phyloP scores from a whole-genome alignment of 257 asterid genomes.

The Primulina tabacum region DNA sequence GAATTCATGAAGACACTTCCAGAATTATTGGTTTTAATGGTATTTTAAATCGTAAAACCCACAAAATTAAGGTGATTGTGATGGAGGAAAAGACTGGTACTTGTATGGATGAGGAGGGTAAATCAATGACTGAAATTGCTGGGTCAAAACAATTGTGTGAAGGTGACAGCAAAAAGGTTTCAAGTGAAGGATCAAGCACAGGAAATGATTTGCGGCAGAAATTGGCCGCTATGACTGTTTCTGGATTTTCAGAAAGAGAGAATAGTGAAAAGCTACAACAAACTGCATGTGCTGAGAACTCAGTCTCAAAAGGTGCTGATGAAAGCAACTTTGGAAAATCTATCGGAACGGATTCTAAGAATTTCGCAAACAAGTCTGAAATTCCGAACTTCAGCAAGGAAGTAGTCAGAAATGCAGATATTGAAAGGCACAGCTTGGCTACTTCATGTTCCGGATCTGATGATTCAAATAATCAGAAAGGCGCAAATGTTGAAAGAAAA shows the following conservation, averaged over 20 bases:
- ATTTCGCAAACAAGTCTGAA: constrained; percentile 12
- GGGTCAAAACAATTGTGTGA: constrained; percentile 13
- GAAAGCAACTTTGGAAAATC: constrained; percentile 16
- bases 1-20: constrained; percentile 20
- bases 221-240: background rate
- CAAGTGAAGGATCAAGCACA: constrained; percentile 14
- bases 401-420: constrained; percentile 1
- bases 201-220: constrained; percentile 24
- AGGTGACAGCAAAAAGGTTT: constrained; percentile 25
- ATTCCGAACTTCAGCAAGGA: background rate
- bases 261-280: constrained; percentile 24
- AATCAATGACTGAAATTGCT: constrained; percentile 19
- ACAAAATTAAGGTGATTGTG: constrained; percentile 8
- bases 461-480: constrained; percentile 18
- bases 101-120: constrained; percentile 21
- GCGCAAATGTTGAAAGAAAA: constrained; percentile 7
- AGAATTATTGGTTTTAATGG: constrained; percentile 19
- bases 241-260: constrained; percentile 28
- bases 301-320: constrained; percentile 18
- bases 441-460: constrained; percentile 12
- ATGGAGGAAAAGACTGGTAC: constrained; percentile 15
- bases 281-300: constrained; percentile 15
- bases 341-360: constrained; percentile 19
- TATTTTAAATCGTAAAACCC: constrained; percentile 13
- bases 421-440: constrained; percentile 17